Evolutionary conservation across 805 yeast genomes (phyloP).

Genomic region (Wickerhamomyces subpelliculosus): DNA sequence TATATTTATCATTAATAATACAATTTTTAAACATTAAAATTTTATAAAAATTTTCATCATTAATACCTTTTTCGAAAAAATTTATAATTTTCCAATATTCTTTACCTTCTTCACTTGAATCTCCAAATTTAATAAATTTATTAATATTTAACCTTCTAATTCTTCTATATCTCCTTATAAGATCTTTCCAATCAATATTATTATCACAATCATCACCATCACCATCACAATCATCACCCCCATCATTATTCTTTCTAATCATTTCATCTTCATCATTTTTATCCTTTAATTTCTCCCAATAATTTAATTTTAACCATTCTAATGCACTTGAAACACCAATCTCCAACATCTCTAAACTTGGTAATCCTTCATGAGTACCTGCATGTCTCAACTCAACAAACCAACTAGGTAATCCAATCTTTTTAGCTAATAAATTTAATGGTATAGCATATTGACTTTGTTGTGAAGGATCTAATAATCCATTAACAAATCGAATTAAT

Average conservation of each 20-base stretch:
- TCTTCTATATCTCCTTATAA: conserved; percentile 42
- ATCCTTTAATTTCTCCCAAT: conserved; percentile 52
- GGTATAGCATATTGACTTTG: conserved; percentile 75
- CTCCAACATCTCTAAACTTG: conserved; percentile 63
- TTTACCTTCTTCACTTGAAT: conserved; percentile 33
- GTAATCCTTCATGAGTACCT: conserved; percentile 85
- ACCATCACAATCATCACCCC: too few relatives aligned
- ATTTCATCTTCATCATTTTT: conserved; percentile 4
- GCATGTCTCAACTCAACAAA: conserved; percentile 88
- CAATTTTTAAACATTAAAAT: conserved; percentile 26
- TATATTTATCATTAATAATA: conserved; percentile 25
- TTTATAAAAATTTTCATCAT: conserved; percentile 17
- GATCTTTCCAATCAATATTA: conserved; percentile 21
- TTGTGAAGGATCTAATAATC: conserved; percentile 81
- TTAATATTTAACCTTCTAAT: conserved; percentile 39
- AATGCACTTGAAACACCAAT: conserved; percentile 54
- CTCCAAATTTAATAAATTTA: conserved; percentile 34
- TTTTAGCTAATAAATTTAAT: conserved; percentile 63
- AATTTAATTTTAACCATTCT: conserved; percentile 65
- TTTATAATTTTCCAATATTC: conserved; percentile 36
- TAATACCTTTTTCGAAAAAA: conserved; percentile 10
- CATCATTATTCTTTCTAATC: too few relatives aligned
- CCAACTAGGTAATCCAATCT: conserved; percentile 61
- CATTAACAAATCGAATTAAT: conserved; percentile 82
- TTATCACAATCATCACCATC: conserved; percentile 13